Evolutionary conservation across 768 basidiomycete genomes (phyloP).

Genomic region (Coprinopsis marcescibilis): DNA sequence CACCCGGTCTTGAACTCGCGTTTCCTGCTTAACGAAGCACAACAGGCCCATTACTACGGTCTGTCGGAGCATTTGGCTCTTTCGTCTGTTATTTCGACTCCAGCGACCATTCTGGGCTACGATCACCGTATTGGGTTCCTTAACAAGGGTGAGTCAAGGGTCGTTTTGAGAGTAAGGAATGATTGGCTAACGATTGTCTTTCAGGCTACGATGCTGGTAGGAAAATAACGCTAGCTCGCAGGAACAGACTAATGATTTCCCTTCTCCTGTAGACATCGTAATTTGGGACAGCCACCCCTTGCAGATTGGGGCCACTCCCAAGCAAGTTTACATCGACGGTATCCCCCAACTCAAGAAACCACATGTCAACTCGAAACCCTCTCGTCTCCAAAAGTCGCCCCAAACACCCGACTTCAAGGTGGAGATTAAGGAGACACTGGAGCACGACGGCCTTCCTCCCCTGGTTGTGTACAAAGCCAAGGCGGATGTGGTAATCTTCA

Average conservation of each 20-base stretch:
- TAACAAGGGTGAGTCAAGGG: constrained; percentile 42
- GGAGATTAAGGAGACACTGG: constrained; percentile 47
- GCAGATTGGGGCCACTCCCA: constrained; percentile 68
- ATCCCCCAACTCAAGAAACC: constrained; percentile 59
- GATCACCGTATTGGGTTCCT: constrained; percentile 73
- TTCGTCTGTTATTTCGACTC: constrained; percentile 62
- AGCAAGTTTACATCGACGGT: constrained; percentile 83
- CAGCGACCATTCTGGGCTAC: constrained; percentile 65
- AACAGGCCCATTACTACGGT: constrained; percentile 72
- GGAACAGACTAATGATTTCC: background rate
- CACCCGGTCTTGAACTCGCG: constrained; percentile 61
- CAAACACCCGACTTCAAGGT: constrained; percentile 54
- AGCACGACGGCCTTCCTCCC: constrained; percentile 63
- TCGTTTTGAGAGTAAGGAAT: no score
- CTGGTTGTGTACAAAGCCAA: constrained; percentile 37
- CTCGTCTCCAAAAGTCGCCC: constrained; percentile 45
- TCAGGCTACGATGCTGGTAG: constrained; percentile 65
- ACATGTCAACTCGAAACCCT: constrained; percentile 44
- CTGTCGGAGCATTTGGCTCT: constrained; percentile 60
- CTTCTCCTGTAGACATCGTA: constrained; percentile 44
- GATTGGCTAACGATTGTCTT: background rate
- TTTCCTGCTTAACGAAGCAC: constrained; percentile 70
- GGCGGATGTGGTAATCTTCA: constrained; percentile 49
- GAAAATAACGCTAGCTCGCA: background rate
- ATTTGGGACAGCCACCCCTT: constrained; percentile 78